phyloP scores from a whole-genome alignment of 2,329 filamentous ascomycete genomes.

The Aspergillus amoenus region DNA sequence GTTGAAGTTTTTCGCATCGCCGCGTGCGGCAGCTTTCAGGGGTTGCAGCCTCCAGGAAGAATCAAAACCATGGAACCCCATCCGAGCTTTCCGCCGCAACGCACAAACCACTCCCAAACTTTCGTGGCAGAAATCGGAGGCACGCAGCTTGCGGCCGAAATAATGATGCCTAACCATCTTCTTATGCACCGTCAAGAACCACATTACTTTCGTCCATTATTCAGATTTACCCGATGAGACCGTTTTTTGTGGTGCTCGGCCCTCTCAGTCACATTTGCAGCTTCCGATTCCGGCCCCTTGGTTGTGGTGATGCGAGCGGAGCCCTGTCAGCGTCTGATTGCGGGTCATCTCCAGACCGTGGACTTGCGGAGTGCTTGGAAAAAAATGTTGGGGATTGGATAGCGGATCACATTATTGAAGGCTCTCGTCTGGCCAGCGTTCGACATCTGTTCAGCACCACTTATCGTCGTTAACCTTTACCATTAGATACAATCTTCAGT shows the following conservation, averaged over 20 bases:
- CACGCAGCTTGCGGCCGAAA: neutral
- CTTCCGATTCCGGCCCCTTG: neutral
- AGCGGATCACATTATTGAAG: too few species aligned
- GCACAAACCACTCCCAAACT: conserved; percentile 10
- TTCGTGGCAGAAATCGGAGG: neutral
- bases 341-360: conserved; percentile 8
- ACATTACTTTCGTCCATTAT: neutral
- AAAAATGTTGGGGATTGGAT: neutral
- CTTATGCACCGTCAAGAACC: neutral
- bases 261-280: neutral
- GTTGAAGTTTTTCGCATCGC: neutral
- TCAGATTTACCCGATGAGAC: neutral
- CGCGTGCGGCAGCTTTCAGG: conserved; percentile 10
- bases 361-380: neutral
- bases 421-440: neutral
- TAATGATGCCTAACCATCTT: neutral
- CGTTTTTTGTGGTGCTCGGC: neutral
- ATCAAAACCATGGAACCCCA: conserved; percentile 18
- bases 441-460: neutral
- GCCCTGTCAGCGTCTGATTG: conserved; percentile 5
- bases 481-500: neutral
- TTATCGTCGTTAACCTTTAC: neutral
- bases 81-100: conserved; percentile 21
- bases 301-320: neutral
- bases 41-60: conserved; percentile 2